Evolutionary conservation across 1,139 yeast species (phyloP).

Genomic region (Pichia sp.): DNA sequence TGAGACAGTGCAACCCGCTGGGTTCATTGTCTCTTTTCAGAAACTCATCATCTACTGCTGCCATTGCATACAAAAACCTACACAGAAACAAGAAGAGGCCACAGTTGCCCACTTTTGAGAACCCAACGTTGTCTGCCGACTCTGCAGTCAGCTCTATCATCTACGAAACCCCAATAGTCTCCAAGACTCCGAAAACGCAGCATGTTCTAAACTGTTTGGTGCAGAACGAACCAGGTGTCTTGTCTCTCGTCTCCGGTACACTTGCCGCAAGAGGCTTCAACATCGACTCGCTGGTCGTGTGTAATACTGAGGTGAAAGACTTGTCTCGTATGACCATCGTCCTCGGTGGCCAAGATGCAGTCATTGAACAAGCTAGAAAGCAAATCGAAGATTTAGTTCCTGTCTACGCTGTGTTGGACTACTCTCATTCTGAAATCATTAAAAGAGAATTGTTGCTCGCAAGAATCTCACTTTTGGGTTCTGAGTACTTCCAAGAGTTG

Average conservation of each 20-base stretch:
- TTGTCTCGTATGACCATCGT: slow-evolving; percentile 96
- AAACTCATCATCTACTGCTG: slow-evolving; percentile 70
- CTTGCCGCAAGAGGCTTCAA: slow-evolving; percentile 97
- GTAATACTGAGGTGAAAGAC: slow-evolving; percentile 94
- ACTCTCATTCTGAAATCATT: slow-evolving; percentile 84
- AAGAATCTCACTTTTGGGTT: slow-evolving; percentile 88
- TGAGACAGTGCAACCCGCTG: slow-evolving; percentile 11
- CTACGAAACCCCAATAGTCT: slow-evolving; percentile 85
- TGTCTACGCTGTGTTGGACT: slow-evolving; percentile 95
- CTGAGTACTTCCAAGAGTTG: slow-evolving; percentile 94
- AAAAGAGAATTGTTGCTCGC: slow-evolving; percentile 87
- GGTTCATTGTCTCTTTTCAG: slow-evolving; percentile 11
- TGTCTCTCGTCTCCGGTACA: slow-evolving; percentile 89
- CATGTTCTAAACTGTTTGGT: slow-evolving; percentile 95
- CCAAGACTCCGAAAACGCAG: slow-evolving; percentile 64
- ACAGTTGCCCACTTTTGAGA: slow-evolving; percentile 88
- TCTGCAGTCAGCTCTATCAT: slow-evolving; percentile 93
- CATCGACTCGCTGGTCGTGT: slow-evolving; percentile 93
- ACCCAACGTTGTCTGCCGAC: slow-evolving; percentile 93
- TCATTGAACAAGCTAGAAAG: slow-evolving; percentile 97
- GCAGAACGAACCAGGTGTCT: slow-evolving; percentile 97
- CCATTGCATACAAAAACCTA: slow-evolving; percentile 87
- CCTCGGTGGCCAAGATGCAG: slow-evolving; percentile 90
- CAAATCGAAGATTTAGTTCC: slow-evolving; percentile 98
- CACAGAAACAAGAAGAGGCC: slow-evolving; percentile 87